Evolutionary conservation across 1,284 basidiomycete species (phyloP), one percentile per base, ranked within the genome.

Genomic region (Microbotryomycetes sp.): DNA sequence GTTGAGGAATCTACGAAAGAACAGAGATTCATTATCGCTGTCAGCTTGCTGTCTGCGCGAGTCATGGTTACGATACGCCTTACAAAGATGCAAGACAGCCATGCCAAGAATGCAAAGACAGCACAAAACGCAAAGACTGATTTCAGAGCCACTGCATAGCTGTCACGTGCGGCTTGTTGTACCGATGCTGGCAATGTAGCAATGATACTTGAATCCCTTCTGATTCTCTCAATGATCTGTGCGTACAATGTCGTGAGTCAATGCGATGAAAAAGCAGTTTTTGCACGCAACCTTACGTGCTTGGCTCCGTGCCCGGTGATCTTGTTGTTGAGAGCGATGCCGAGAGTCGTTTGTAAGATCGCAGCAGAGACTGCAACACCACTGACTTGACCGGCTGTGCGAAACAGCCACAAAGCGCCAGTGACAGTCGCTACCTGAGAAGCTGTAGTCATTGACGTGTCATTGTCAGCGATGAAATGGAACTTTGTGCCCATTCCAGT

Each of bases 101-200:
- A 88, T 0, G 86, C 85, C 25, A 84, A 64, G 16, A 88, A 72
- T 0, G 86, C 86, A 30, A 85, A 63, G 81, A 80, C 71, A 85
- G 86, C 82, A 1, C 87, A 84, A 70, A 84, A 86, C 63, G 91
- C 83, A 78, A 96, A 97, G 59, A 93, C 89, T 67, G 84, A 83
- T 69, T 83, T 83, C 68, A 97, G 79, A 49, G 90, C 88, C 71
- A 85, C 82, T 29, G 85, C 83, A 76, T 96, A 97, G 0, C 89
- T 88, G 66, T 83, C 81, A 54, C 88, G 81, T 1, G 92, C 93
- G 28, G 84, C 85, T 66, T 81, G 77, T 71, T 80, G 82, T 58
- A 85, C 73, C 42, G 76, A 71, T 49, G 84, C 83, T 12, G 84
- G 79, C 49, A 97, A 81, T 50, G 79, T 77, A 56, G 84, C 82